Base-by-base conservation (phyloP, 495 filamentous ascomycete species). In the Chlorociboria aeruginascens region DNA sequence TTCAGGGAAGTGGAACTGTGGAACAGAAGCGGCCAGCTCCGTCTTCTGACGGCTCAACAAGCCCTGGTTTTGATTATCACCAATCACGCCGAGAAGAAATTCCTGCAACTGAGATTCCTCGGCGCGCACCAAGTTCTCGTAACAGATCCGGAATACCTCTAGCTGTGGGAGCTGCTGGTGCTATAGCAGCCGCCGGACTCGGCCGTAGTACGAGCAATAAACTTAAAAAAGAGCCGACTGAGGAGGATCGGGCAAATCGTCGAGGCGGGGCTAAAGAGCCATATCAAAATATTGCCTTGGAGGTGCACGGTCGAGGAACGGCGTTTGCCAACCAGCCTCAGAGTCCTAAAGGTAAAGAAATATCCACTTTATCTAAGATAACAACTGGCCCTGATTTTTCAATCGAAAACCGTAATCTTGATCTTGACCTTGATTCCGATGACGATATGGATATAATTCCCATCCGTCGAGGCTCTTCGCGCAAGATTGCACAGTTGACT, bases 141-240 rank as follows among this genome's bases (percentile, higher is more conserved):
- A 52, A 56, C 29, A 31, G 35, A 32, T 51, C 53, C 11, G 32
- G 35, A 8, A 45, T 51, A 16, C 50, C 58, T 9, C 44, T 51
- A 28, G 45, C 51, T 1, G 42, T 46, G 8, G 36, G 17, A 9
- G 43, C 49, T 43, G 11, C 29, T 39, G 35, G 29, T 8, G 49
- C n/a, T 16, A 47, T 39, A n/a, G 32, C 41, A 11, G 51, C 46
- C 17, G 28, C 45, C 7, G 36, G 29, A 10, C 38, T 53, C 12
- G 43, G 17, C 14, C 54, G 54, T 4, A 57, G 51, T 17, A 40
- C 29, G 29, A 61, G 58, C 29, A 61, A 61, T 31, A 57, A 58
- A 38, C 48, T 57, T 3, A 52, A 49, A 41, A 61, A 61, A 36
- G 38, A 57, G 9, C 55, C 55, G n/a, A 52, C 54, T 8, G 54